phyloP scores from a whole-genome alignment of 2,329 filamentous ascomycete genomes.

The Didymella pinodella region DNA sequence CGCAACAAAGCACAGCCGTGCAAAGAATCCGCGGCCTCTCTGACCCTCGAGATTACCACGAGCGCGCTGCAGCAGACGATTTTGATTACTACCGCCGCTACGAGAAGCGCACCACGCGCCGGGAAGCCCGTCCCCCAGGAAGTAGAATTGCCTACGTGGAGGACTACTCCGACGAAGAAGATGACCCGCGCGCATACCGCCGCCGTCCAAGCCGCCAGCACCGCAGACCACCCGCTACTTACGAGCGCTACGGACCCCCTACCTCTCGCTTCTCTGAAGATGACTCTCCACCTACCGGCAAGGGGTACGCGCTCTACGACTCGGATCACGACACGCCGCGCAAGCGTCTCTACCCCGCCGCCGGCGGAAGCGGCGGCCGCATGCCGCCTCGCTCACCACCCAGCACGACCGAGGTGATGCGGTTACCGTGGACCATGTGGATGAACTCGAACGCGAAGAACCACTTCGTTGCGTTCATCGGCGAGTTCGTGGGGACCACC shows the following conservation, averaged over 20 bases:
- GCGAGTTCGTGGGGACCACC: slow-evolving; percentile 57
- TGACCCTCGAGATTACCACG: slow-evolving; percentile 18
- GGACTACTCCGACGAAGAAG: slow-evolving; percentile 42
- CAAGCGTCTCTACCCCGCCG: slow-evolving; percentile 17
- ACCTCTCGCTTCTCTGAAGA: slow-evolving; percentile 25
- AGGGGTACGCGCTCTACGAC: slow-evolving; percentile 35
- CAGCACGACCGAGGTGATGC: slow-evolving; percentile 49
- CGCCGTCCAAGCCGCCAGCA: slow-evolving; percentile 34
- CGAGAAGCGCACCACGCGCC: slow-evolving; percentile 17
- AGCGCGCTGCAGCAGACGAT: slow-evolving; percentile 20
- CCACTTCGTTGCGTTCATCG: slow-evolving; percentile 56
- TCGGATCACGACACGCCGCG: slow-evolving; percentile 33
- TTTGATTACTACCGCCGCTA: slow-evolving; percentile 23
- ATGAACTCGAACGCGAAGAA: slow-evolving; percentile 50
- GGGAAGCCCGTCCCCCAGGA: slow-evolving; percentile 14
- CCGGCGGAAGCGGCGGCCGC: slow-evolving; percentile 22
- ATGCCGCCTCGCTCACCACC: slow-evolving; percentile 32
- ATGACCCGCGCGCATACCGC: slow-evolving; percentile 33
- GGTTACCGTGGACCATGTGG: slow-evolving; percentile 48
- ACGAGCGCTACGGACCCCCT: slow-evolving; percentile 30
- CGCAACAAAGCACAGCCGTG: slow-evolving; percentile 16
- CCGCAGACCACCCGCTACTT: slow-evolving; percentile 37
- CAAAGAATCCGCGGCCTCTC: slow-evolving; percentile 24
- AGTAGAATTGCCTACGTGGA: slow-evolving; percentile 34
- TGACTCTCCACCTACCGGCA: slow-evolving; percentile 28